These are phyloP conservation scores for Pseudomicrostroma phylloplanum DNA, from an alignment of 1,284 basidiomycete species.

Conservation along the genomic window DNA sequence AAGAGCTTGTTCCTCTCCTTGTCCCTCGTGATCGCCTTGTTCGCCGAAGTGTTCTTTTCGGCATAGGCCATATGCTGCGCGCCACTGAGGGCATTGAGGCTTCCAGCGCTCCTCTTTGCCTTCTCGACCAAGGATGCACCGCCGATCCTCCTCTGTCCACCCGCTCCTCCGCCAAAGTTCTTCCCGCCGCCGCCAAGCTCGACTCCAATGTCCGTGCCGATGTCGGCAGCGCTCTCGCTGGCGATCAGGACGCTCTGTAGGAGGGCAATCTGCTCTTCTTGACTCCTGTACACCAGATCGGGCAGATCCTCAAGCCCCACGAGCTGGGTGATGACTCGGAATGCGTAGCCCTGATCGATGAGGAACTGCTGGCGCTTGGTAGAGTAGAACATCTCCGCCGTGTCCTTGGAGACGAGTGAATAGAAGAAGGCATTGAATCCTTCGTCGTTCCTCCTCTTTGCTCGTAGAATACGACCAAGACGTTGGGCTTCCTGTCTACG, in stretches of 20 bases:
- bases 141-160: conserved; percentile 9
- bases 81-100: conserved; percentile 48
- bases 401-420: conserved; percentile 95
- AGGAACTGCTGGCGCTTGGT: conserved; percentile 98
- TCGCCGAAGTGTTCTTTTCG: conserved; percentile 10
- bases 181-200: conserved; percentile 24
- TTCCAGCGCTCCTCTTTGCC: conserved; percentile 45
- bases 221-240: conserved; percentile 82
- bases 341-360: conserved; percentile 96
- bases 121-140: conserved; percentile 18
- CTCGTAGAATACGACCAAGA: conserved; percentile 83
- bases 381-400: conserved; percentile 98
- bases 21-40: conserved; percentile 15
- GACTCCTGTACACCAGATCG: conserved; percentile 83
- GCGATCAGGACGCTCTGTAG: conserved; percentile 82
- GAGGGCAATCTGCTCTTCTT: conserved; percentile 89
- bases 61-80: conserved; percentile 52
- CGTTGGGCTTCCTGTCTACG: conserved; percentile 96
- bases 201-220: conserved; percentile 69
- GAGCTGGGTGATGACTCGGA: conserved; percentile 97
- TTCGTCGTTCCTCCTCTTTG: conserved; percentile 95
- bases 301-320: conserved; percentile 81
- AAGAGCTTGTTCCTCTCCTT: conserved; percentile 47
- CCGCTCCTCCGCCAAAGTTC: conserved; percentile 8
- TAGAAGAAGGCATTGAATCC: conserved; percentile 99